A percentile compares a stretch with the other conserved stretches of the same genome.
These are phyloP conservation scores for Pleurotus salmoneostramineus DNA, from an alignment of 768 basidiomycete genomes.

Conservation along the genomic window DNA sequence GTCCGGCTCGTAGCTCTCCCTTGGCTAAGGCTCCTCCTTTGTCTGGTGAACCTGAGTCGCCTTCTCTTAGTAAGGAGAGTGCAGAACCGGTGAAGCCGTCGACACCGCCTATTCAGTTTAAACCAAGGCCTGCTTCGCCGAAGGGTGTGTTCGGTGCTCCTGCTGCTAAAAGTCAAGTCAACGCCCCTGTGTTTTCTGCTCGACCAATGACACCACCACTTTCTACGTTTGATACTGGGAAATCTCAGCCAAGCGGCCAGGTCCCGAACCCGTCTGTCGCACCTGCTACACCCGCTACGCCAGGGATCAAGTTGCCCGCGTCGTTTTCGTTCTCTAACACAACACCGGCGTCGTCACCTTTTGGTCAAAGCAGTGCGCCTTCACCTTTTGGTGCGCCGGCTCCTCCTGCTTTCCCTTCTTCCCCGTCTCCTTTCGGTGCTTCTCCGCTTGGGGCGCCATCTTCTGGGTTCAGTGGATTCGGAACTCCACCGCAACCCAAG, in stretches of 20 bases:
- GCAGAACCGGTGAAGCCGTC: constrained; percentile 4
- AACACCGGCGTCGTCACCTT: background rate
- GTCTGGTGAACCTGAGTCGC: constrained; percentile 36
- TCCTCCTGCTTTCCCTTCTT: background rate
- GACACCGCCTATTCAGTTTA: constrained; percentile 15
- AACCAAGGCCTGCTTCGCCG: constrained; percentile 36
- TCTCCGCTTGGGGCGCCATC: background rate
- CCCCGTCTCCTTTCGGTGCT: background rate
- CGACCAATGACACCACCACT: constrained; percentile 50
- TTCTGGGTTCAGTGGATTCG: background rate
- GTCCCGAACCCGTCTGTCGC: constrained; percentile 4
- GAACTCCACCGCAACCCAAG: background rate
- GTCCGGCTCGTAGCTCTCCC: constrained; percentile 75
- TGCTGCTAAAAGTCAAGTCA: constrained; percentile 19
- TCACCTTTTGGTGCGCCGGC: background rate
- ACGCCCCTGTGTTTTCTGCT: constrained; percentile 18
- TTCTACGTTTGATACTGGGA: constrained; percentile 18
- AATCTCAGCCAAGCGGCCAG: no score
- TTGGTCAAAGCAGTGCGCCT: background rate
- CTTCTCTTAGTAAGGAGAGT: constrained; percentile 21
- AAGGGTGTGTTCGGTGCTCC: constrained; percentile 31
- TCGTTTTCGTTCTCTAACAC: constrained; percentile 1
- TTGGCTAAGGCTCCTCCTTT: constrained; percentile 49
- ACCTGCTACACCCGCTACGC: constrained; percentile 10
- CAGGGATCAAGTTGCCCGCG: background rate